Conservation (phyloP, 257 asterid species). For the Solanum raphanifolium region DNA sequence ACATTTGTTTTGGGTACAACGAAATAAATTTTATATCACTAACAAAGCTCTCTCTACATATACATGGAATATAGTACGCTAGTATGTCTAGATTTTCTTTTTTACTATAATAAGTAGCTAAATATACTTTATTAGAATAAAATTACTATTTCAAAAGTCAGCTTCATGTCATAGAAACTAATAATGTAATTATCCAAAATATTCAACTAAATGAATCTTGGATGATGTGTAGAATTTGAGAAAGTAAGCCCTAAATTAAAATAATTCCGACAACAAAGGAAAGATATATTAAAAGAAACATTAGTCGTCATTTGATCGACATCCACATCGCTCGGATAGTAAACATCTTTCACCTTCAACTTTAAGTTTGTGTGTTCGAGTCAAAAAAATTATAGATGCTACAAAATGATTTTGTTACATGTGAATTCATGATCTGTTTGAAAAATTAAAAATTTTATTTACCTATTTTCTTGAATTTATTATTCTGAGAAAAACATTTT, state of each 20-base stretch:
- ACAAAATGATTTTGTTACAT: background rate
- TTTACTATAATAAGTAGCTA: background rate
- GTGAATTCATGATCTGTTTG: background rate
- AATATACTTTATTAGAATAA: background rate
- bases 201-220: background rate
- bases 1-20: background rate
- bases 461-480: background rate
- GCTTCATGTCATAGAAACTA: background rate
- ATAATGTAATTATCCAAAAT: background rate
- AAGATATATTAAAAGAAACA: background rate
- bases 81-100: background rate
- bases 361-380: background rate
- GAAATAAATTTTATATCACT: background rate
- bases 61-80: background rate
- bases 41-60: background rate
- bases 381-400: no score
- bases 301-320: background rate
- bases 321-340: background rate
- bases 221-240: background rate
- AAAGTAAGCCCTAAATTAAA: background rate
- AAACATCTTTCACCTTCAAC: background rate
- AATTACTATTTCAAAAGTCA: background rate
- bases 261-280: background rate
- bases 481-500: background rate
- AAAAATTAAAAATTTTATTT: no score